Conservation (phyloP, 371 early-diverging fungal species). For the Chytridiales sp. region DNA sequence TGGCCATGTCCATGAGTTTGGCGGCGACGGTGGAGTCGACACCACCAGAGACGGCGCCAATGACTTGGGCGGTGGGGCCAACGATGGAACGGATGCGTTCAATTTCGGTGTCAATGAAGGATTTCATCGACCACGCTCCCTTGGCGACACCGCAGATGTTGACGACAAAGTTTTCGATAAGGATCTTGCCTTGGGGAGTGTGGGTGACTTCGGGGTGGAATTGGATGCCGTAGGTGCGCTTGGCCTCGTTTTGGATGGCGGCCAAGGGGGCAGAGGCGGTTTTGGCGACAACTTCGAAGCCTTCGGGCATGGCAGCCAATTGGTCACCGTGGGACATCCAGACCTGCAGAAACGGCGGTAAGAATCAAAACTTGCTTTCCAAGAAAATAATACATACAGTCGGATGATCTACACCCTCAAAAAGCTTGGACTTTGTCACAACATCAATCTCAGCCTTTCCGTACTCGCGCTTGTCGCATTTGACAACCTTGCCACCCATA, state of each 20-base stretch:
- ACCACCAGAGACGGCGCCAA: constrained; percentile 96
- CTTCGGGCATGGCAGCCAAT: constrained; percentile 74
- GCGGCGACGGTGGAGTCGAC: constrained; percentile 97
- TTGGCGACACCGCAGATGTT: constrained; percentile 74
- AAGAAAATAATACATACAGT: constrained; percentile 29
- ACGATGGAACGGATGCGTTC: constrained; percentile 87
- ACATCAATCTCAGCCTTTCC: constrained; percentile 84
- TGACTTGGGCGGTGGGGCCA: constrained; percentile 88
- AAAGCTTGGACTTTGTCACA: constrained; percentile 62
- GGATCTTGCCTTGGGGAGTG: constrained; percentile 78
- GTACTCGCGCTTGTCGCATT: constrained; percentile 91
- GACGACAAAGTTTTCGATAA: constrained; percentile 90
- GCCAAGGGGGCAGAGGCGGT: constrained; percentile 88
- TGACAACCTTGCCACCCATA: constrained; percentile 82
- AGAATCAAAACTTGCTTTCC: background rate
- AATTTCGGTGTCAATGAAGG: constrained; percentile 95
- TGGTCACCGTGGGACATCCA: constrained; percentile 99
- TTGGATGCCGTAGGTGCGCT: constrained; percentile 89
- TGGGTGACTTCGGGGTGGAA: constrained; percentile 98
- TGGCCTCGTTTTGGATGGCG: constrained; percentile 74
- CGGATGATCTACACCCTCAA: constrained; percentile 71
- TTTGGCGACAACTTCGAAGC: constrained; percentile 80
- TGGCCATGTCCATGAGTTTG: constrained; percentile 92
- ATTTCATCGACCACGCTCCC: constrained; percentile 90
- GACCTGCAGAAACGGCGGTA: constrained; percentile 48